Evolutionary conservation across 208 protist genomes (phyloP).

Genomic region (Trichomonas vaginalis): DNA sequence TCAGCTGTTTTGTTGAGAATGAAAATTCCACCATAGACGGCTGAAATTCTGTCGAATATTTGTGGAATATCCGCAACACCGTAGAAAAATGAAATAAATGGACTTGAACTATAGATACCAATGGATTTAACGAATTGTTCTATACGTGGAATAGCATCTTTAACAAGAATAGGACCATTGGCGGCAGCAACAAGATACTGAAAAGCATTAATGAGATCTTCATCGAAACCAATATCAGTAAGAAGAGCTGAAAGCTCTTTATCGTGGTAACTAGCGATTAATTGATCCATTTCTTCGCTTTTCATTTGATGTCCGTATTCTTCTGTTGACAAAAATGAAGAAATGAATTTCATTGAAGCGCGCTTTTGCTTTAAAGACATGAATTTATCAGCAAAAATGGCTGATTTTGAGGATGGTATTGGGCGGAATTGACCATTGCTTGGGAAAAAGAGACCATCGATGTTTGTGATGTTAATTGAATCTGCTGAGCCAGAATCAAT

Average conservation of each 20-base stretch:
- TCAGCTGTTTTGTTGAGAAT: neutral
- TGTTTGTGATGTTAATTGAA: neutral
- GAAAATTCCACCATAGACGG: constrained; percentile 1
- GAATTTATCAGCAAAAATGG: neutral
- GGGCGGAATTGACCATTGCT: neutral
- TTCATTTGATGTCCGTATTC: neutral
- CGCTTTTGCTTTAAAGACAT: neutral
- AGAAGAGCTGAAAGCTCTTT: neutral
- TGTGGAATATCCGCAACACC: neutral
- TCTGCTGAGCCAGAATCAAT: neutral
- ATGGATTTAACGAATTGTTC: neutral
- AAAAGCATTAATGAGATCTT: neutral
- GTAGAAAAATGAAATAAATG: neutral
- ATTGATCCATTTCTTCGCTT: neutral
- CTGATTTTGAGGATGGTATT: neutral
- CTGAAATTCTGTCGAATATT: neutral
- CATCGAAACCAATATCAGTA: neutral
- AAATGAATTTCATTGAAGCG: neutral
- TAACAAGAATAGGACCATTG: neutral
- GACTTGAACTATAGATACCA: neutral
- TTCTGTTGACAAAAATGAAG: neutral
- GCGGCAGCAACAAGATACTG: neutral
- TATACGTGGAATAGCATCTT: neutral
- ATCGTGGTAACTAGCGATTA: neutral
- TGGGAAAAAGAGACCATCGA: neutral